phyloP scores from a whole-genome alignment of 2,329 filamentous ascomycete genomes.

The Septoria linicola region DNA sequence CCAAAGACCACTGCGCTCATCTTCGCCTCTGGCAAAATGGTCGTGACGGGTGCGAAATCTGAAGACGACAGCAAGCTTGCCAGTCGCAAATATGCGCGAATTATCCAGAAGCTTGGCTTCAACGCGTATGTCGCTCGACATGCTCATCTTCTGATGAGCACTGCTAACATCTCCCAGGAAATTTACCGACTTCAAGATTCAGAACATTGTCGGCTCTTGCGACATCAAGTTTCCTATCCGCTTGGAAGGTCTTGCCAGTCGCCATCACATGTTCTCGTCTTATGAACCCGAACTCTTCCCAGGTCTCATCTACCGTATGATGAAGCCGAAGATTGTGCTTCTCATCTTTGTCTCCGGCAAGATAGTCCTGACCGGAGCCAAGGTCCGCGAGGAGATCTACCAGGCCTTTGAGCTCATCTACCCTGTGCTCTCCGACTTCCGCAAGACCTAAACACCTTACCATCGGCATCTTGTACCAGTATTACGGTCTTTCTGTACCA shows the following conservation, averaged over 20 bases:
- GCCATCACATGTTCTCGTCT: conserved; percentile 98
- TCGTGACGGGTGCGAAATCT: conserved; percentile 95
- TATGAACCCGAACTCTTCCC: conserved; percentile 98
- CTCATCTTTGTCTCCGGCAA: conserved; percentile 95
- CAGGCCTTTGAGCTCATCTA: conserved; percentile 97
- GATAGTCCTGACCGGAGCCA: conserved; percentile 95
- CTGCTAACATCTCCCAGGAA: conserved; percentile 48
- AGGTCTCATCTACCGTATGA: conserved; percentile 99
- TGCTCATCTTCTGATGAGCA: conserved; percentile 10
- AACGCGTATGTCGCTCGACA: conserved; percentile 49
- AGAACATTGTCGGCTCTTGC: conserved; percentile 98
- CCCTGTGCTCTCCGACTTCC: conserved; percentile 58
- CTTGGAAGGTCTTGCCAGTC: conserved; percentile 88
- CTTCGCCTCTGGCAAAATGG: conserved; percentile 99
- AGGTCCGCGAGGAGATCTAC: conserved; percentile 97
- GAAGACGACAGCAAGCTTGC: conserved; percentile 98
- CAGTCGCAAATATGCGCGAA: conserved; percentile 94
- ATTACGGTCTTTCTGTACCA: conserved; percentile 32
- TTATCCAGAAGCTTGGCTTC: conserved; percentile 99
- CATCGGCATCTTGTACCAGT: conserved; percentile 32
- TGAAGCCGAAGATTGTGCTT: conserved; percentile 98
- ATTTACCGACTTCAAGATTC: conserved; percentile 99
- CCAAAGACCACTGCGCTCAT: conserved; percentile 98
- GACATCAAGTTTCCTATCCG: conserved; percentile 99
- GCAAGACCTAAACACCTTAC: conserved; percentile 24